Base-by-base conservation (phyloP, 2,329 filamentous ascomycete species). In the Curvularia lunata region DNA sequence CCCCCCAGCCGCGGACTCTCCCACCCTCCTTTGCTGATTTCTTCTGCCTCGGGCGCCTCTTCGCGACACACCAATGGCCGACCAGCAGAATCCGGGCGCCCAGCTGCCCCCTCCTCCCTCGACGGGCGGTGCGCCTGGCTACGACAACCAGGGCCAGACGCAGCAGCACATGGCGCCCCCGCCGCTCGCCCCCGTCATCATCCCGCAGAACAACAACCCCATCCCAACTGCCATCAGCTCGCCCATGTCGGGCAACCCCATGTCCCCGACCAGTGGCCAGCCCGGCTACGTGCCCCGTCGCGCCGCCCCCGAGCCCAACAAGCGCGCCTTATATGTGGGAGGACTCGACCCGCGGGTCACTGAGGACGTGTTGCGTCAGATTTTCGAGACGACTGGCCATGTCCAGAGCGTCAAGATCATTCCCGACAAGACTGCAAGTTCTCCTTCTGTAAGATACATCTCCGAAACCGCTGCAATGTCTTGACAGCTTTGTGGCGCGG, bases 321-420 rank as follows among this genome's bases (percentile, higher is more conserved):
- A 99, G 86, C 88, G 95, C 74, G 95, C 95, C 56, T 83, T 99
- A 62, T 99, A 99, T 74, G 91, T 99, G 58, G 95, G 95, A 63
- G 95, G 95, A 54, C 83, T 99, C 68, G 95, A 99, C 77, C 92
- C 93, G 71, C 87, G 95, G 66, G 94, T 98, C 62, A 97, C 94
- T 30, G 94, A 98, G 80, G 94, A 98, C 75, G 92, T 98, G 55
- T 81, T 98, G 77, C 92, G 92, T 74, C 94, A 98, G 79, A 98
- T 98, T 71, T 99, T 99, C 74, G 95, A 99, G 83, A 99, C 95
- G 6, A 97, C 93, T 58, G 95, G 95, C 56, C 95, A 99, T 80
- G 95, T 99, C 65, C 90, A 97, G 81, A 97, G 92, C 75, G 95
- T 99, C 76, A 99, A 99, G 85, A 97, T 99, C 75, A 99, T 99